phyloP scores from a whole-genome alignment of 2,329 filamentous ascomycete species.

The Pyricularia sp. region DNA sequence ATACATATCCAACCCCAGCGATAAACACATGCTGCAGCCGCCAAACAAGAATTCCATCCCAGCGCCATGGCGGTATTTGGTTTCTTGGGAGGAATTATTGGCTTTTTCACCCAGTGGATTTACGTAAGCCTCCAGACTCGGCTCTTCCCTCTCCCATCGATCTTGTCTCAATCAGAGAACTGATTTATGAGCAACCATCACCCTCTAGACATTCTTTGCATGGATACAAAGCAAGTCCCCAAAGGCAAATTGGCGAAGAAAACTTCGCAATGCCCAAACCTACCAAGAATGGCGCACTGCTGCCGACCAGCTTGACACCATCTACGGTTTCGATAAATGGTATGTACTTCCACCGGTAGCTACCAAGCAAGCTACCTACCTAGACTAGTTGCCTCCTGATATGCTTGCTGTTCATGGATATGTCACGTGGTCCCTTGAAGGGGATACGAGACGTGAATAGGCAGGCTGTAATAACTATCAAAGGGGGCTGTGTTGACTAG shows the following conservation, averaged over 20 bases:
- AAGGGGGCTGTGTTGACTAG: background rate
- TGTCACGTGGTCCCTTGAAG: background rate
- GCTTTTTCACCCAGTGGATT: background rate
- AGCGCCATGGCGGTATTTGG: background rate
- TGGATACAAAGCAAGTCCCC: constrained; percentile 2
- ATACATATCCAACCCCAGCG: background rate
- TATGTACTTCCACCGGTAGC: background rate
- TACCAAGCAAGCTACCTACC: no score
- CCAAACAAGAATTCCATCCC: background rate
- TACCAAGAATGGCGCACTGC: constrained; percentile 84
- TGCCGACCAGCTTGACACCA: constrained; percentile 73
- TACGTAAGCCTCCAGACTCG: background rate
- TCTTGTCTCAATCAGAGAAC: background rate
- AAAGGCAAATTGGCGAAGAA: constrained; percentile 47
- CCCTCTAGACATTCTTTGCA: background rate
- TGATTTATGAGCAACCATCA: background rate
- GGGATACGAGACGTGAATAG: background rate
- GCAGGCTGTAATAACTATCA: no score
- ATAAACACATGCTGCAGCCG: background rate
- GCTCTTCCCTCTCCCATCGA: background rate
- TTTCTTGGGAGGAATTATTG: background rate
- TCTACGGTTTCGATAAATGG: constrained; percentile 68
- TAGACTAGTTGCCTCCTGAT: background rate
- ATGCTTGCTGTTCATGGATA: background rate
- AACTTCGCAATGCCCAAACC: constrained; percentile 54